These are phyloP conservation scores for Ophiostoma novo-ulmi DNA, from an alignment of 2,329 filamentous ascomycete species.

Conservation along the genomic window DNA sequence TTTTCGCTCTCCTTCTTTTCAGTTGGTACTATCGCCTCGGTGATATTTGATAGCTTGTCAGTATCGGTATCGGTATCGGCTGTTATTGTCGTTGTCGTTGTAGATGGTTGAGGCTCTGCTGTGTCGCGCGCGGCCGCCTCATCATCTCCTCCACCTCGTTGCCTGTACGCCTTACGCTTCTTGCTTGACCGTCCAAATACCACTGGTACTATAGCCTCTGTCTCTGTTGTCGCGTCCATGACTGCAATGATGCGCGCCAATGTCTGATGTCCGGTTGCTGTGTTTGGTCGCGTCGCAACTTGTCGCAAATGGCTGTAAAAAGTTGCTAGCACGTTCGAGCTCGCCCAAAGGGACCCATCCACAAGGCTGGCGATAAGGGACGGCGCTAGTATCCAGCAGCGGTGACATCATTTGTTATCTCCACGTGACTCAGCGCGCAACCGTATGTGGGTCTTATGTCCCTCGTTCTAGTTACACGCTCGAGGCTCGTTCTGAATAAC, in stretches of 20 bases:
- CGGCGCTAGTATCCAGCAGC: background rate
- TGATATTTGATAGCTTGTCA: background rate
- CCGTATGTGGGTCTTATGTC: background rate
- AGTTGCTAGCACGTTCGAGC: background rate
- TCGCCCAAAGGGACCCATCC: background rate
- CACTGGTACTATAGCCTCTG: slow-evolving; percentile 35
- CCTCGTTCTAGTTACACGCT: background rate
- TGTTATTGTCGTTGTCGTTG: background rate
- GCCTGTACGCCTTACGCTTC: slow-evolving; percentile 57
- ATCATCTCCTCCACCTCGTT: slow-evolving; percentile 35
- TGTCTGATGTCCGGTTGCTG: background rate
- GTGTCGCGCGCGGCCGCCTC: background rate
- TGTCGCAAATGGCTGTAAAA: background rate
- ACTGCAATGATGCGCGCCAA: background rate
- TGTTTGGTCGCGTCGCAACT: background rate
- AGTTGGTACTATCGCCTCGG: background rate
- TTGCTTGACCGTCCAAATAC: slow-evolving; percentile 51
- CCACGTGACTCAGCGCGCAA: background rate
- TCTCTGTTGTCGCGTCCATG: slow-evolving; percentile 25
- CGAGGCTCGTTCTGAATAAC: background rate
- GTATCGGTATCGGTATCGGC: background rate
- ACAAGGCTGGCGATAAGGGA: slow-evolving; percentile 9
- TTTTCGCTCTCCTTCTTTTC: background rate
- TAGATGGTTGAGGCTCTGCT: background rate
- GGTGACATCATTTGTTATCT: slow-evolving; percentile 11